Conservation (phyloP, 345 rosid genomes). For the Cochlearia excelsa region DNA sequence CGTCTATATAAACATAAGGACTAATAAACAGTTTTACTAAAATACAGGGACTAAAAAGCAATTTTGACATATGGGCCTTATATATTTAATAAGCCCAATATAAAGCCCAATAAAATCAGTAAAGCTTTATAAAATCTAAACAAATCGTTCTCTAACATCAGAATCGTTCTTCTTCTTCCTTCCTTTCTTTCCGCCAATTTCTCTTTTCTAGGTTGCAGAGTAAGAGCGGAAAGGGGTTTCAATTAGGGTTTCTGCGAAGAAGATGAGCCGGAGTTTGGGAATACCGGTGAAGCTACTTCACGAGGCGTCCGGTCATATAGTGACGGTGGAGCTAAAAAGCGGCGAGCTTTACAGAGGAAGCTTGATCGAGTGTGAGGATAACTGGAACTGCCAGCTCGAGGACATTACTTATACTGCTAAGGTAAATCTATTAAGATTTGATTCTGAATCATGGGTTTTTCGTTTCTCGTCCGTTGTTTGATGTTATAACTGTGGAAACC, state of each 20-base stretch:
- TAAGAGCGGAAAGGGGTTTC: not conserved
- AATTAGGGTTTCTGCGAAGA: constrained; percentile 45
- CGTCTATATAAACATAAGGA: constrained; percentile 5
- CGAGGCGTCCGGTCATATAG: constrained; percentile 80
- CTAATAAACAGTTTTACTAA: constrained; percentile 1
- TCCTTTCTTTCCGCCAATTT: constrained; percentile 24
- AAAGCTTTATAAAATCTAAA: not conserved
- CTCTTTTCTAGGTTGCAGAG: constrained; percentile 19
- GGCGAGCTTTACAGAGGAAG: constrained; percentile 89
- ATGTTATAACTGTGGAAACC: constrained; percentile 24
- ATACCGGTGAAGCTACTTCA: constrained; percentile 88
- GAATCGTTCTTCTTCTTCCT: constrained; percentile 17
- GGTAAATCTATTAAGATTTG: constrained; percentile 31
- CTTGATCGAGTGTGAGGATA: constrained; percentile 89
- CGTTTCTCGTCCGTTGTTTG: constrained; percentile 1
- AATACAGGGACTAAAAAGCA: constrained; percentile 25
- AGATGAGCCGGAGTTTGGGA: constrained; percentile 82
- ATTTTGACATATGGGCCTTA: not conserved
- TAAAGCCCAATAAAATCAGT: constrained; percentile 3
- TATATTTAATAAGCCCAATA: not conserved
- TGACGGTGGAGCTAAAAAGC: constrained; percentile 83
- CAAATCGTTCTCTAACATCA: not conserved
- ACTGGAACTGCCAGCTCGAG: constrained; percentile 94
- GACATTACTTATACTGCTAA: constrained; percentile 72
- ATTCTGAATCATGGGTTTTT: not conserved